phyloP scores from a whole-genome alignment of 176 grass and related monocot genomes.

The Luzula sylvatica region DNA sequence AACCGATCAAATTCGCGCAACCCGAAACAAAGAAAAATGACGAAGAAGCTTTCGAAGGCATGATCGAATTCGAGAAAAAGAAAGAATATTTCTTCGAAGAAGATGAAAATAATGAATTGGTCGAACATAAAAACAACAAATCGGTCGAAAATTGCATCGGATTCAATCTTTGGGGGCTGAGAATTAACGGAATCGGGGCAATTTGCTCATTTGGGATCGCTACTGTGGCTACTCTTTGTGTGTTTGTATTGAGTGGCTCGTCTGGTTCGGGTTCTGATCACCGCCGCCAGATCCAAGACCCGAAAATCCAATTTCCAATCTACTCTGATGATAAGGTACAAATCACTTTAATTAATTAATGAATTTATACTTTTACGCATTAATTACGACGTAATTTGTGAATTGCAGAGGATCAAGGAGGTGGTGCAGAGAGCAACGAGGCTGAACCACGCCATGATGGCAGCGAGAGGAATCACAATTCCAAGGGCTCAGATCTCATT shows the following conservation, averaged over 20 bases:
- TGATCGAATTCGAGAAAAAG: constrained; percentile 13
- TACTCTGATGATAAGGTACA: constrained; percentile 48
- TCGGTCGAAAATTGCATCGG: constrained; percentile 20
- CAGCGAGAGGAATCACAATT: constrained; percentile 40
- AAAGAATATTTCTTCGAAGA: neutral
- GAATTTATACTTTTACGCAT: neutral
- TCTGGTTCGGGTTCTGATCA: constrained; percentile 24
- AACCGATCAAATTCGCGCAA: neutral
- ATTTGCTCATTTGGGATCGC: constrained; percentile 78
- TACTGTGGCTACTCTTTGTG: constrained; percentile 60
- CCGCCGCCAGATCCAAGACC: constrained; percentile 32
- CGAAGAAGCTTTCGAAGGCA: neutral
- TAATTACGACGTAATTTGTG: neutral
- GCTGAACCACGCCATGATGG: constrained; percentile 68
- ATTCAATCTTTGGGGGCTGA: constrained; percentile 30
- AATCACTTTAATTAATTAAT: neutral
- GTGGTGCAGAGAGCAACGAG: constrained; percentile 45
- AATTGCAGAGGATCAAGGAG: constrained; percentile 53
- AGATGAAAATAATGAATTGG: neutral
- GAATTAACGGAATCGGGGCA: constrained; percentile 45
- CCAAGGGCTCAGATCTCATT: constrained; percentile 57
- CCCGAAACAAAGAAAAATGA: neutral
- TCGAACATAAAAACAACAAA: neutral
- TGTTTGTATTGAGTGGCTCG: constrained; percentile 36
- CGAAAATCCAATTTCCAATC: constrained; percentile 54